Base-by-base conservation (phyloP, 768 basidiomycete species). In the Clavulina sp. region DNA sequence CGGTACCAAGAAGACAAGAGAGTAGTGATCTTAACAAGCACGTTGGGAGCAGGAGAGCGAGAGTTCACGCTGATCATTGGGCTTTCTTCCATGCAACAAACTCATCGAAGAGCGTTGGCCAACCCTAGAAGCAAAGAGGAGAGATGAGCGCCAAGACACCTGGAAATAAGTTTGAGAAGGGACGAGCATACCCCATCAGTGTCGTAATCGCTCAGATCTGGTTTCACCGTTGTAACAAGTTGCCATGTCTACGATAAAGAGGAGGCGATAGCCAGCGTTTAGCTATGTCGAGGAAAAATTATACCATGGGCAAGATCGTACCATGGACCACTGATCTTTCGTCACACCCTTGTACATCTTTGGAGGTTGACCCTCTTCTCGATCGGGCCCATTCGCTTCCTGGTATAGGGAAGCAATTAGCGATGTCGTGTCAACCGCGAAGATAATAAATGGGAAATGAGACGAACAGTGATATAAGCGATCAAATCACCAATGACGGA, bases 291-390 rank as follows among this genome's bases (percentile, higher is more conserved):
- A 9, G 9, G 9, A 9, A 46, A 7, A 7, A 49, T 28, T 49
- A 16, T 49, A 16, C 1, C 7, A 9, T 30, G 28, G 16, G 16
- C 6, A 26, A 6, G 7, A 28, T 7, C 71, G 13, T 54, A 82
- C 84, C 85, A 88, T 88, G 52, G 65, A 74, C 86, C 86, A 91
- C 5, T 87, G 65, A 64, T 91, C 86, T 60, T 84, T 84, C 63
- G 85, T 88, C 13, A 78, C 76, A 0, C 79, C 81, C 60, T 80
- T 86, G 65, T 84, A 85, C 3, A 67, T 71, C 4, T 72, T 74
- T 16, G 43, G 13, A 46, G 13, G 9, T 28, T n/a, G n/a, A n/a
- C n/a, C n/a, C n/a, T n/a, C n/a, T n/a, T n/a, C n/a, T n/a, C n/a
- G n/a, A n/a, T 46, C 43, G 43, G 13, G 9, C 43, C 9, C 26